Evolutionary conservation across 768 basidiomycete genomes (phyloP).

Genomic region (Lentinula aciculospora): DNA sequence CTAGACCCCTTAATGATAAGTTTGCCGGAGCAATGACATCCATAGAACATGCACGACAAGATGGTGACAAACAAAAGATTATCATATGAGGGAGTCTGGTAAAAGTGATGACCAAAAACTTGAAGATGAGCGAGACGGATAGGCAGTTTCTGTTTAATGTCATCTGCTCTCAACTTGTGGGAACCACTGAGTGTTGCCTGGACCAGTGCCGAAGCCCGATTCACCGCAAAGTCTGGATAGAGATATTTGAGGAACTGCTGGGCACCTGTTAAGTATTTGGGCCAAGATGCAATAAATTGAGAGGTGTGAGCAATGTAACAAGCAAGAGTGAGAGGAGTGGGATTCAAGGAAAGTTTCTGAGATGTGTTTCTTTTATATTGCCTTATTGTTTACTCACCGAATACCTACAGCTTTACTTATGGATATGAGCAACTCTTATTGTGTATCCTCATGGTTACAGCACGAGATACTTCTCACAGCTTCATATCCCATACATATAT

Average conservation of each 20-base stretch:
- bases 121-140: constrained; percentile 12
- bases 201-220: constrained; percentile 13
- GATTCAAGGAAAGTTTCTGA: no score
- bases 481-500: no score
- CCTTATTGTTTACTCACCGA: no score
- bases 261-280: constrained; percentile 19
- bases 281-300: constrained; percentile 9
- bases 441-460: no score
- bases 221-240: constrained; percentile 18
- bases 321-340: constrained; percentile 15
- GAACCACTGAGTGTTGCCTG: constrained; percentile 15
- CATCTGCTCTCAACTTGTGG: constrained; percentile 15
- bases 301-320: constrained; percentile 17
- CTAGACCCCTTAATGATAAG: constrained; percentile 13
- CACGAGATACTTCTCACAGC: no score
- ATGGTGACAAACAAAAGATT: constrained; percentile 18
- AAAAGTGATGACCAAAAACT: constrained; percentile 8
- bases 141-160: constrained; percentile 17
- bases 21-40: constrained; percentile 20
- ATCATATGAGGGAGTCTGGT: constrained; percentile 11
- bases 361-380: no score
- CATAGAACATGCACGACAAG: constrained; percentile 21
- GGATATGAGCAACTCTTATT: no score
- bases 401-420: no score
- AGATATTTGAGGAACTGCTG: constrained; percentile 16